Conservation (phyloP, 129 eudicot genomes). For the Sambucus nigra region DNA sequence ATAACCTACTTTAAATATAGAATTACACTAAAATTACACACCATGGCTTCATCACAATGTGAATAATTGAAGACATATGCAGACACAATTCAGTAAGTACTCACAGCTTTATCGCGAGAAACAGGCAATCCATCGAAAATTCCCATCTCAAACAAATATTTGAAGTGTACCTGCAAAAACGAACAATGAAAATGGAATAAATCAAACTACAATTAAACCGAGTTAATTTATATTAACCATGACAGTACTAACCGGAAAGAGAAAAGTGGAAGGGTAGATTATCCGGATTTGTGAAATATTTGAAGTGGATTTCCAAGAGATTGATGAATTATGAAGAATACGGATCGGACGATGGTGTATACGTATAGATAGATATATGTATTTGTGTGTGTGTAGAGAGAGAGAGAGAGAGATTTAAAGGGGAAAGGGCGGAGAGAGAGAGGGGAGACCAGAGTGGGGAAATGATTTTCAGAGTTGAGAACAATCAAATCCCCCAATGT, state of each 20-base stretch:
- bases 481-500: too few species aligned
- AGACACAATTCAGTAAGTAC: slow-evolving; percentile 1
- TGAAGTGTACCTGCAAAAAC: not conserved
- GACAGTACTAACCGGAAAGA: not conserved
- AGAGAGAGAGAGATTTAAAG: too few species aligned
- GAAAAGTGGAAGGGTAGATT: not conserved
- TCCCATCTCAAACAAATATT: slow-evolving; percentile 41
- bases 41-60: too few species aligned
- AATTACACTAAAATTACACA: too few species aligned
- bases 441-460: too few species aligned
- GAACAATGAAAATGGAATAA: slow-evolving; percentile 16
- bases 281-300: not conserved
- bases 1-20: too few species aligned
- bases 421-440: too few species aligned
- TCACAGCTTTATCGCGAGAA: slow-evolving; percentile 73
- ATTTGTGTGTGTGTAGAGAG: too few species aligned
- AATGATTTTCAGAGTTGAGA: too few species aligned
- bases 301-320: not conserved
- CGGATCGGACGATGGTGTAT: too few species aligned
- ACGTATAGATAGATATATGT: too few species aligned
- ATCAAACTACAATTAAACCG: not conserved
- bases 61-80: not conserved
- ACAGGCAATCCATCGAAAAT: slow-evolving; percentile 83
- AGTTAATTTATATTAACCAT: not conserved
- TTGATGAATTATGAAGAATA: too few species aligned